Conservation (phyloP, 2,329 filamentous ascomycete genomes). For the Aureobasidium sp. region DNA sequence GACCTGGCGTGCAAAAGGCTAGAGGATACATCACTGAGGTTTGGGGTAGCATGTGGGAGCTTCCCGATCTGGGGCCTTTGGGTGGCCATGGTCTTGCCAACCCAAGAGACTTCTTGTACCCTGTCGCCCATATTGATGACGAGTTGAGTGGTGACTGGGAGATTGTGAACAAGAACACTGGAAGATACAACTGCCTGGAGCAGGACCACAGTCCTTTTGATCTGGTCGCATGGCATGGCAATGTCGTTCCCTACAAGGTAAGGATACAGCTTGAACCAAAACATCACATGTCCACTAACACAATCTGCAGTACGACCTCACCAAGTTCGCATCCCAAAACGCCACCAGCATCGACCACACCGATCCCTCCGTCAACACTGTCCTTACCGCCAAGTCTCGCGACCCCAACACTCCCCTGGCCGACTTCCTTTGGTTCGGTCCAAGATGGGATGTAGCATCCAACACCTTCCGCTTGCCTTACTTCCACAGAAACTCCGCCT, state of each 20-base stretch:
- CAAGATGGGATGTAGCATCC: constrained; percentile 33
- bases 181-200: constrained; percentile 28
- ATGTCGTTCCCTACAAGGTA: constrained; percentile 41
- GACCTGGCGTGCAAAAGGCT: constrained; percentile 28
- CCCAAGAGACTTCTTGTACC: constrained; percentile 33
- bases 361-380: constrained; percentile 33
- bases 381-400: constrained; percentile 32
- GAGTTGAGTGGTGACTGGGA: constrained; percentile 30
- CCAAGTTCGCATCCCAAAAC: constrained; percentile 38
- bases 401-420: constrained; percentile 32
- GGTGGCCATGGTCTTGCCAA: constrained; percentile 37
- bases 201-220: constrained; percentile 39
- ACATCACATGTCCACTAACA: background rate
- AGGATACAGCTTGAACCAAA: too few relatives aligned
- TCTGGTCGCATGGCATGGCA: constrained; percentile 36
- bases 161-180: constrained; percentile 33
- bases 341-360: constrained; percentile 35
- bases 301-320: constrained; percentile 43
- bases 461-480: constrained; percentile 35
- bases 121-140: constrained; percentile 33
- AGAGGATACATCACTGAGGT: constrained; percentile 35
- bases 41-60: constrained; percentile 36
- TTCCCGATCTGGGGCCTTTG: constrained; percentile 34
- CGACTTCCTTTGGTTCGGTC: constrained; percentile 35
- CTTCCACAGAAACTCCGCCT: constrained; percentile 34